A percentile compares a stretch with the other conserved stretches of the same genome.
These are phyloP conservation scores for Echinosophora koreensis DNA, from an alignment of 306 rosid species.

Conservation along the genomic window DNA sequence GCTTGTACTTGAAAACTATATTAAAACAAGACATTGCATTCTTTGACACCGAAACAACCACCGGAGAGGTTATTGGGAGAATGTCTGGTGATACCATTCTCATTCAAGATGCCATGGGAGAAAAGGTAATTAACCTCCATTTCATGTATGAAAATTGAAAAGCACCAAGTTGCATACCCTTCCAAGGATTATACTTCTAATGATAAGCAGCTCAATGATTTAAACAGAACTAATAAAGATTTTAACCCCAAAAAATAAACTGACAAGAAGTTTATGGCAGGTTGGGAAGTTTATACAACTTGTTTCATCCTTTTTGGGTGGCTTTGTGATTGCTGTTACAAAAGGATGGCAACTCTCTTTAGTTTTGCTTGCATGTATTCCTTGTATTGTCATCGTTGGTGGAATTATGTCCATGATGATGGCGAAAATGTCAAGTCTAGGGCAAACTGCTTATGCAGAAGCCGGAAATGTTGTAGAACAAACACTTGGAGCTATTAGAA, in stretches of 20 bases:
- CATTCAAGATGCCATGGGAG: constrained; percentile 95
- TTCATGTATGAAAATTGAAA: too few species aligned
- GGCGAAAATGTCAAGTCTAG: constrained; percentile 76
- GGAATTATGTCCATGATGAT: constrained; percentile 54
- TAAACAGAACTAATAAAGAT: not conserved
- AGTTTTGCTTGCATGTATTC: constrained; percentile 71
- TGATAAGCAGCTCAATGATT: not conserved
- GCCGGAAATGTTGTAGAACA: constrained; percentile 90
- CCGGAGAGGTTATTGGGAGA: constrained; percentile 87
- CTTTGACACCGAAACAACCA: constrained; percentile 86
- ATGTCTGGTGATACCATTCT: constrained; percentile 97
- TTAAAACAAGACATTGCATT: constrained; percentile 82
- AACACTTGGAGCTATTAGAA: constrained; percentile 83
- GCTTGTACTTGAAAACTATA: constrained; percentile 81
- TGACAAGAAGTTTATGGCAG: constrained; percentile 50
- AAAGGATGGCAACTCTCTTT: constrained; percentile 81
- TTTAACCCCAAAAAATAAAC: not conserved
- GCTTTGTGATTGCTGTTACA: constrained; percentile 67
- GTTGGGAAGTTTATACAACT: constrained; percentile 90
- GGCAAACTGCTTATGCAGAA: constrained; percentile 88
- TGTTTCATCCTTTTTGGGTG: constrained; percentile 71
- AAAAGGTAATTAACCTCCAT: constrained; percentile 56
- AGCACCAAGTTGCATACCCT: not conserved
- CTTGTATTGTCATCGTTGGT: constrained; percentile 62
- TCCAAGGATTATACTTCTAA: not conserved